Evolutionary conservation across 2,329 filamentous ascomycete genomes (phyloP).

Genomic region (Geoglossum cookeanum): DNA sequence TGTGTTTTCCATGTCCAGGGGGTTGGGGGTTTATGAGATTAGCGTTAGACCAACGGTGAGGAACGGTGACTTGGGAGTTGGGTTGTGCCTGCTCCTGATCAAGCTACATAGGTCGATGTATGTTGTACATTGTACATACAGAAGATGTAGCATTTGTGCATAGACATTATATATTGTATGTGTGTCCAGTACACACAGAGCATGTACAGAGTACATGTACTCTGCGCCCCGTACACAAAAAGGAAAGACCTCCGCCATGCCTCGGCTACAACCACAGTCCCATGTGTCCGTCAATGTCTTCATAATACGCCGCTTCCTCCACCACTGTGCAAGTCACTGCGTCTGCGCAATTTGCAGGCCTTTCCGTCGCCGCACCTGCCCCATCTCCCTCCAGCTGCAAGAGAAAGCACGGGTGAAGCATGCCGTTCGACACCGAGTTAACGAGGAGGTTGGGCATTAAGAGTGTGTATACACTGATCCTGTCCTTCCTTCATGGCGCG

Average conservation of each 20-base stretch:
- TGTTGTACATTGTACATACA: no score
- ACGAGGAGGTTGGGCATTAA: constrained; percentile 26
- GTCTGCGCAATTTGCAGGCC: not conserved
- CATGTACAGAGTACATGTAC: not conserved
- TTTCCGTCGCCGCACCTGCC: not conserved
- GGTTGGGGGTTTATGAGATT: not conserved
- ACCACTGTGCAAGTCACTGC: not conserved
- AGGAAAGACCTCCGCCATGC: not conserved
- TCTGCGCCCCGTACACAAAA: not conserved
- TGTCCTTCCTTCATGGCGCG: not conserved
- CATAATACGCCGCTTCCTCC: not conserved
- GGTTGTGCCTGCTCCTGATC: no score
- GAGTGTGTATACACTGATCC: constrained; percentile 15
- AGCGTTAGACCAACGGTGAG: not conserved
- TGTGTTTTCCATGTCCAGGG: not conserved
- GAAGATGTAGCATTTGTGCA: no score
- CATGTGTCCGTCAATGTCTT: not conserved
- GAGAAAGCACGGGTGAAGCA: constrained; percentile 6
- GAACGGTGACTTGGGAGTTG: not conserved
- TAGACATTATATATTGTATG: no score
- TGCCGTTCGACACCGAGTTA: constrained; percentile 23
- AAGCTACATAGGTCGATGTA: no score
- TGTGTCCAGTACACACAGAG: no score
- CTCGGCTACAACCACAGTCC: not conserved
- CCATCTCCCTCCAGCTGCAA: not conserved